A percentile compares a stretch with the other conserved stretches of the same genome.
phyloP scores from a whole-genome alignment of 805 yeast species.

The Wickerhamomyces tratensis region DNA sequence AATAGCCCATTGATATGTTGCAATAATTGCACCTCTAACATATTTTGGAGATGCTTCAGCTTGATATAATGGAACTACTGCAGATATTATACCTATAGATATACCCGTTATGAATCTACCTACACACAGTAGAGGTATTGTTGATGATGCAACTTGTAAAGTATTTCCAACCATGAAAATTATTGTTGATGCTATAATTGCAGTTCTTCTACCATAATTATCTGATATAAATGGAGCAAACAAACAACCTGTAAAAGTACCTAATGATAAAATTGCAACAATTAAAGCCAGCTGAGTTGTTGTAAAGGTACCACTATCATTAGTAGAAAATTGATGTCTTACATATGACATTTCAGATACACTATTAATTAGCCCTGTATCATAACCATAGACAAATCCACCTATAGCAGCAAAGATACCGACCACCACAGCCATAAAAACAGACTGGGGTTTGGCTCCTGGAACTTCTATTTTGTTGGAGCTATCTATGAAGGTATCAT shows the following conservation, averaged over 20 bases:
- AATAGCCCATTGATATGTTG: constrained; percentile 82
- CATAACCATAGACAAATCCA: constrained; percentile 84
- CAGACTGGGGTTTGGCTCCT: constrained; percentile 32
- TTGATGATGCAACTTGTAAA: constrained; percentile 50
- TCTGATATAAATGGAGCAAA: constrained; percentile 58
- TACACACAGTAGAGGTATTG: constrained; percentile 43
- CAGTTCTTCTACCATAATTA: constrained; percentile 57
- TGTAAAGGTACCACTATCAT: constrained; percentile 33
- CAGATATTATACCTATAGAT: constrained; percentile 71
- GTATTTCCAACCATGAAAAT: constrained; percentile 65
- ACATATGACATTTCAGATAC: constrained; percentile 70
- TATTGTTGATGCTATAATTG: constrained; percentile 54
- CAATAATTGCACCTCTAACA: constrained; percentile 74
- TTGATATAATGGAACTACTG: constrained; percentile 74
- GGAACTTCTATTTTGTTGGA: constrained; percentile 6
- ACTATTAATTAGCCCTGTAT: constrained; percentile 80
- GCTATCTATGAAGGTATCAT: background rate
- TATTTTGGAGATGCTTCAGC: constrained; percentile 77
- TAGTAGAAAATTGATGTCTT: constrained; percentile 40
- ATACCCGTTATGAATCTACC: constrained; percentile 70
- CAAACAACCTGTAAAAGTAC: constrained; percentile 66
- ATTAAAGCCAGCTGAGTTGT: constrained; percentile 60
- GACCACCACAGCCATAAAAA: constrained; percentile 58
- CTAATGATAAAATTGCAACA: constrained; percentile 73
- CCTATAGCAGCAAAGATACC: constrained; percentile 86